phyloP scores from a whole-genome alignment of 768 basidiomycete species.

The Neoboletus subvelutipes region DNA sequence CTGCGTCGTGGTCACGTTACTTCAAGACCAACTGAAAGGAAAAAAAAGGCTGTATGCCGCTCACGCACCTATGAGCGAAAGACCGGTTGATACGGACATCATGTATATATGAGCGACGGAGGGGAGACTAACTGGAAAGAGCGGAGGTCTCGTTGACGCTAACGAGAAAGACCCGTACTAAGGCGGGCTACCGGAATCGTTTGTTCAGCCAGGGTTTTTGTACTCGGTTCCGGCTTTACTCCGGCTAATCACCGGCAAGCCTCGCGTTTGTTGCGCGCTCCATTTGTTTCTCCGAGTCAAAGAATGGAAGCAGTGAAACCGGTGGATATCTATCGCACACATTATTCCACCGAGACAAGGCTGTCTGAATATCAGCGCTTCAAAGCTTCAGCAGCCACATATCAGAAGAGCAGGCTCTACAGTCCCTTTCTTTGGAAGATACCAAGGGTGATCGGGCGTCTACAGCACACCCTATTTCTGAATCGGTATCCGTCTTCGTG shows the following conservation, averaged over 20 bases:
- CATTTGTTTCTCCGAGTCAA: too few species aligned
- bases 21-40: background rate
- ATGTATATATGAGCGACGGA: background rate
- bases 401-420: background rate
- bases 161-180: background rate
- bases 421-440: background rate
- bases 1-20: slow-evolving; percentile 3
- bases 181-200: background rate
- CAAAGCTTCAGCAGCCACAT: too few species aligned
- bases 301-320: too few species aligned
- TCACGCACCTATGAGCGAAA: slow-evolving; percentile 21
- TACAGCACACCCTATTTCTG: background rate
- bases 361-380: slow-evolving; percentile 1
- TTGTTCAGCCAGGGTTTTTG: slow-evolving; percentile 3
- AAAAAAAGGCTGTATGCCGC: background rate
- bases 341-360: background rate
- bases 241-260: background rate
- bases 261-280: background rate
- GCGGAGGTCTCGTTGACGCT: background rate
- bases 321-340: background rate
- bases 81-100: slow-evolving; percentile 13
- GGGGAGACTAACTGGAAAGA: background rate
- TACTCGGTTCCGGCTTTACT: slow-evolving; percentile 18
- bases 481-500: background rate
- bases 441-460: background rate